Base-by-base conservation (phyloP, 2,329 filamentous ascomycete species). In the Diaporthe citrichinensis region DNA sequence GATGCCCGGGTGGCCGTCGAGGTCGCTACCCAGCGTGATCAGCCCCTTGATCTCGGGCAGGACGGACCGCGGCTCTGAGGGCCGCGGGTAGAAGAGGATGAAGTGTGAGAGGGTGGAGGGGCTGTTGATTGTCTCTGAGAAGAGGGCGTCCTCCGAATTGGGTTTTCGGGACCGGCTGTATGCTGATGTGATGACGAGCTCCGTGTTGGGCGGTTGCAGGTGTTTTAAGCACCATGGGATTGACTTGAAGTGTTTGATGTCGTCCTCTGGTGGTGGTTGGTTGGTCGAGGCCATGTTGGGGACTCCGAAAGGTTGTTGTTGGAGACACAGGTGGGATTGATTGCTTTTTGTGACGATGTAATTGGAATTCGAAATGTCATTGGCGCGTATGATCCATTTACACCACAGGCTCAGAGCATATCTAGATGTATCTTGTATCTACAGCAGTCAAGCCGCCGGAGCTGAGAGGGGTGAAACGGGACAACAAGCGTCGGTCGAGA, bases 1-100 rank as follows among this genome's bases (percentile, higher is more conserved):
- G 9, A 90, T 84, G 4, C 84, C 81, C 2, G 88, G 82, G 78
- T 88, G 88, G 2, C 91, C 91, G 77, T 90, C 89, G 73, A 92
- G 78, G 25, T 86, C 87, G 15, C 84, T 79, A 1, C 89, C 90
- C 1, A 92, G 82, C 17, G 81, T 82, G 7, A 85, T 59, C 46
- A 87, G 79, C 1, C 78, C 79, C 39, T 82, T 81, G 61, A 85
- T 23, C 49, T 83, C 79, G 4, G 69, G 62, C 3, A 77, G 8
- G 25, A 62, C 4, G n/a, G 78, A 73, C 2, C 85, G 76, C 3
- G 78, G 76, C 20, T 55, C 71, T 2, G 58, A n/a, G 4, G 85
- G 84, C 9, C 80, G 81, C 14, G 81, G 78, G 80, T 87, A 87
- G 77, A 88, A 83, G 34, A 83, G 82, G 14, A 90, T 78, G 77